Conservation (phyloP, 164 flowering plant species). For the Cinnamomum micranthum region DNA sequence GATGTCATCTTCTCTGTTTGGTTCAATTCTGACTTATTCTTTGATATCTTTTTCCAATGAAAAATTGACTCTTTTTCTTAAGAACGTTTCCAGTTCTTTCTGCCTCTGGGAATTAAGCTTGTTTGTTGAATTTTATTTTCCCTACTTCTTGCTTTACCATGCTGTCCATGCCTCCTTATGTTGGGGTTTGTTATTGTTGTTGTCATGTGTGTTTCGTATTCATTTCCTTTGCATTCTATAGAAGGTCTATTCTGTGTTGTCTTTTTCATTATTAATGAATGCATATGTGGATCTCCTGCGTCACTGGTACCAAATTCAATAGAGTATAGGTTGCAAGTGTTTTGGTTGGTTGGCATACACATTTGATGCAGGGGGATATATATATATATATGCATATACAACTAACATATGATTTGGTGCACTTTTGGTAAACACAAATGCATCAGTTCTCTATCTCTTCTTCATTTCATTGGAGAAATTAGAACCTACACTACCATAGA, state of each 20-base stretch:
- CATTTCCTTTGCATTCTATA: background rate
- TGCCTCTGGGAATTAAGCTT: too few relatives aligned
- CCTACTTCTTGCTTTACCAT: background rate
- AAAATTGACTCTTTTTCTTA: background rate
- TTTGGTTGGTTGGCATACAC: background rate
- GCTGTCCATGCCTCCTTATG: background rate
- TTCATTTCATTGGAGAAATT: too few relatives aligned
- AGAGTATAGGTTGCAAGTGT: background rate
- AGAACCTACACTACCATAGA: too few relatives aligned
- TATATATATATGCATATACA: too few relatives aligned
- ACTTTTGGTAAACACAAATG: too few relatives aligned
- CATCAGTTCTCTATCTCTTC: too few relatives aligned
- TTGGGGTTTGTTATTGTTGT: background rate
- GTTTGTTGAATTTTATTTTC: background rate
- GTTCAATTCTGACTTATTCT: background rate
- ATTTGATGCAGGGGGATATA: too few relatives aligned
- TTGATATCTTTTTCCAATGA: background rate
- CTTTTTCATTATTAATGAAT: background rate
- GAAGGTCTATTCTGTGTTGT: background rate
- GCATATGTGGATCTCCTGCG: background rate
- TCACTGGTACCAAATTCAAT: background rate
- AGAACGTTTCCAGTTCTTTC: too few relatives aligned
- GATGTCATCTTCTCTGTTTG: background rate
- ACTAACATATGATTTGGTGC: too few relatives aligned
- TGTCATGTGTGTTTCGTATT: background rate